A percentile compares a stretch with the other conserved stretches of the same genome.
These are phyloP conservation scores for Corchorus olitorius DNA, from an alignment of 345 rosid species.

Conservation along the genomic window DNA sequence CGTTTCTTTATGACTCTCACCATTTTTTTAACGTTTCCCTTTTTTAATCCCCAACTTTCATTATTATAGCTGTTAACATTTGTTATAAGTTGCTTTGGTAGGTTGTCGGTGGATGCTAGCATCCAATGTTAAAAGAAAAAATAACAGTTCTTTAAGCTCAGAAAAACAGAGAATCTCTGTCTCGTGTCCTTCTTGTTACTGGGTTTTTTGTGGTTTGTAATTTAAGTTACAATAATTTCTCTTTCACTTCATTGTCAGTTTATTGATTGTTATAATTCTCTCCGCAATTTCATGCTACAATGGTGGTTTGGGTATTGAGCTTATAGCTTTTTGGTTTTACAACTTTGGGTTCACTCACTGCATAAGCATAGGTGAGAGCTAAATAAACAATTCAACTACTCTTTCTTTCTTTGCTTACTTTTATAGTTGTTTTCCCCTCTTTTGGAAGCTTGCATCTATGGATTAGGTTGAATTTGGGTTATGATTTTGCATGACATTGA, in stretches of 20 bases:
- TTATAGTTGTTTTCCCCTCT: background rate
- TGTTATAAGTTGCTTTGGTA: conserved; percentile 3
- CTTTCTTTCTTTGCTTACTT: background rate
- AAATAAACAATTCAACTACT: background rate
- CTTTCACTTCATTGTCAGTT: conserved; percentile 11
- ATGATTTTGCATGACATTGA: background rate
- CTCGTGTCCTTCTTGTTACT: background rate
- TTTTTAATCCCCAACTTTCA: background rate
- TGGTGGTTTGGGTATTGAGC: background rate
- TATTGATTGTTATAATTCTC: background rate
- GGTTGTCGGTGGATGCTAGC: conserved; percentile 13
- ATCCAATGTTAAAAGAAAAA: background rate
- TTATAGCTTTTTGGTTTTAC: background rate
- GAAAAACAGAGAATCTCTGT: background rate
- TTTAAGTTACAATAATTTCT: conserved; percentile 2
- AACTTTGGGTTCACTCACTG: background rate
- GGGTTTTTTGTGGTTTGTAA: conserved; percentile 16
- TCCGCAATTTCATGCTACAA: background rate
- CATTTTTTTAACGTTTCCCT: background rate
- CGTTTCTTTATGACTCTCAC: conserved; percentile 10
- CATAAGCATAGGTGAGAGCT: conserved; percentile 3
- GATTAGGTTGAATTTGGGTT: background rate
- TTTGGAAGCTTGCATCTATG: background rate
- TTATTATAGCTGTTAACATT: background rate
- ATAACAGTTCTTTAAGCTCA: background rate